A percentile compares a stretch with the other conserved stretches of the same genome.
phyloP scores from a whole-genome alignment of 768 basidiomycete genomes.

The Lenzites betulinus region DNA sequence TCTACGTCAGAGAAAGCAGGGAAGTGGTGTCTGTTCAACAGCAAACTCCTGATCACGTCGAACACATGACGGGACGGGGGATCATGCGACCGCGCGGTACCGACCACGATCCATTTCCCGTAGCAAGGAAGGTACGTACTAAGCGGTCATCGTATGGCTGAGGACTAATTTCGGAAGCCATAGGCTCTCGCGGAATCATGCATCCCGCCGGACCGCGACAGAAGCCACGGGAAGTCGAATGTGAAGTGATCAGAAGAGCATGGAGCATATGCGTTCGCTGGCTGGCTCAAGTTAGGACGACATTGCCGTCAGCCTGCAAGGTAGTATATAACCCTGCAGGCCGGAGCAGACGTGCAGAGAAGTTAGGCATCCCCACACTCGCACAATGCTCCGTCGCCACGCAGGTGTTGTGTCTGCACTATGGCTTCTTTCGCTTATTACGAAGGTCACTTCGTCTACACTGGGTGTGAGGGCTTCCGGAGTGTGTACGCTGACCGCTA shows the following conservation, averaged over 20 bases:
- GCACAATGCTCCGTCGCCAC: background rate
- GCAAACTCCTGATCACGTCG: background rate
- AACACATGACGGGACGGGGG: background rate
- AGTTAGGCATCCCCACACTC: background rate
- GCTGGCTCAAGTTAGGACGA: background rate
- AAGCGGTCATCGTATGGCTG: background rate
- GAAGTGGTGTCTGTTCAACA: background rate
- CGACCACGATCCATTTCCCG: background rate
- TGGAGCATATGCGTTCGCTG: background rate
- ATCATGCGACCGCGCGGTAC: background rate
- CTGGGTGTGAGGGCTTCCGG: conserved; percentile 4
- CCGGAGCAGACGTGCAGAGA: no score
- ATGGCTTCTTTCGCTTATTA: background rate
- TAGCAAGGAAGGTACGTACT: no score
- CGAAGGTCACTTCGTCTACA: background rate
- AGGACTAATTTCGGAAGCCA: background rate
- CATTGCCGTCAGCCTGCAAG: background rate
- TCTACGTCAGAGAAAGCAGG: background rate
- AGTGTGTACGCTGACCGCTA: conserved; percentile 45
- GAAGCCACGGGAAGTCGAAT: background rate
- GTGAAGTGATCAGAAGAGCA: background rate
- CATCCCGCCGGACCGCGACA: background rate
- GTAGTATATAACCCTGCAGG: background rate
- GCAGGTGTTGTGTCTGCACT: background rate
- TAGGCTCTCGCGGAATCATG: background rate